phyloP scores from a whole-genome alignment of 116 monocot species.

The Zostera marina region DNA sequence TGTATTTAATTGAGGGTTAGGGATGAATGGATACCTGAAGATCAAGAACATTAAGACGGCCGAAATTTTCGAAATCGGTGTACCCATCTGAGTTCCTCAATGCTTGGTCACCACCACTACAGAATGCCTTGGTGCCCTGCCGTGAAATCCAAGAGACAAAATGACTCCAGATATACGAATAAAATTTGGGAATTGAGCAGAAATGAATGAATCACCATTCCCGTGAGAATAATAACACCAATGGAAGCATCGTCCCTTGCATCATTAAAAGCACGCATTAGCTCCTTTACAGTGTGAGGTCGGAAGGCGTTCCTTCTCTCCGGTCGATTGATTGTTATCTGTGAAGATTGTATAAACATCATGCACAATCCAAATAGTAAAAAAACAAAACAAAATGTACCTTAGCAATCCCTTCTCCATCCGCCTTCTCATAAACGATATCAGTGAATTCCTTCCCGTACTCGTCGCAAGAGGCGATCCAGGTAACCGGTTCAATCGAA shows the following conservation, averaged over 20 bases:
- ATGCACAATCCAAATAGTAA: neutral
- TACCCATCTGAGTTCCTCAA: slow-evolving; percentile 76
- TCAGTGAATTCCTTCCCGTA: slow-evolving; percentile 42
- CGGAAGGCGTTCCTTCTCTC: slow-evolving; percentile 87
- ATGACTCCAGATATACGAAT: neutral
- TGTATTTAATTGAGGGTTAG: too few species aligned
- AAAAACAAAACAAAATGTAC: slow-evolving; percentile 6
- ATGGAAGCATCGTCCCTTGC: slow-evolving; percentile 80
- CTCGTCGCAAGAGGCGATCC: slow-evolving; percentile 34
- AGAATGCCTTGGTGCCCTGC: slow-evolving; percentile 73
- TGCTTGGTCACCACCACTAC: slow-evolving; percentile 87
- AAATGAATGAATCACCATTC: slow-evolving; percentile 30
- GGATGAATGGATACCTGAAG: slow-evolving; percentile 59
- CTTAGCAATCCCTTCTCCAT: slow-evolving; percentile 86
- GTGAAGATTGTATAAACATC: too few species aligned
- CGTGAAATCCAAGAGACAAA: neutral
- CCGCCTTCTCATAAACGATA: slow-evolving; percentile 81
- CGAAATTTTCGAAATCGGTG: slow-evolving; percentile 61
- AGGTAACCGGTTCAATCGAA: slow-evolving; percentile 14
- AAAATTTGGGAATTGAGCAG: neutral
- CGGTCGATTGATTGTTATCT: slow-evolving; percentile 89
- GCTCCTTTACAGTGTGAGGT: slow-evolving; percentile 73
- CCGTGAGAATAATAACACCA: slow-evolving; percentile 74
- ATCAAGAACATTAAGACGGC: slow-evolving; percentile 75
- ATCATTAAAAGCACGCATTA: slow-evolving; percentile 75